Percentiles rank a stretch among this genome's conserved stretches.
phyloP scores from a whole-genome alignment of 305 asterid species.

The Petunia hybrid region DNA sequence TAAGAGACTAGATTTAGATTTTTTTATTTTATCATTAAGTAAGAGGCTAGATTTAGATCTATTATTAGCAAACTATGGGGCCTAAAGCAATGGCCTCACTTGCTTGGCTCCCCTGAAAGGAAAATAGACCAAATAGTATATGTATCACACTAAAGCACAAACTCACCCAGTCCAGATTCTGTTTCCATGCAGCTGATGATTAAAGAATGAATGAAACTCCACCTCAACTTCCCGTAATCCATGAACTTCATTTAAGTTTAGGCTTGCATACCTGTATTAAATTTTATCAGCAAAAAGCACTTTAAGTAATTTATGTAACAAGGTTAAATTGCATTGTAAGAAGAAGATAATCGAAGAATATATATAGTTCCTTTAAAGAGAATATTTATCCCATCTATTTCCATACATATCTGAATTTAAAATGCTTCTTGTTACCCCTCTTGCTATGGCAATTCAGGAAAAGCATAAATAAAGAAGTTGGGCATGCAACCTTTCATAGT shows the following conservation, averaged over 20 bases:
- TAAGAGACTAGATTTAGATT: no score
- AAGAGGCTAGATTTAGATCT: no score
- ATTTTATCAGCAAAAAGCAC: constrained; percentile 20
- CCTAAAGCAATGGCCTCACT: no score
- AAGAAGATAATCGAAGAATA: neutral
- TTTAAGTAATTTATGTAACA: constrained; percentile 6
- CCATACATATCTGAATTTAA: constrained; percentile 18
- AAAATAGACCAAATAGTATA: constrained; percentile 11
- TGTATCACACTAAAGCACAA: constrained; percentile 16
- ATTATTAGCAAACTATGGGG: no score
- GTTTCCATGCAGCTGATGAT: constrained; percentile 73
- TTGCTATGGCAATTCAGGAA: constrained; percentile 21
- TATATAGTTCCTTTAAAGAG: neutral
- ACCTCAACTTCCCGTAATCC: constrained; percentile 69
- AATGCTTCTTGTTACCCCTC: constrained; percentile 6
- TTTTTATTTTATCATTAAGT: no score
- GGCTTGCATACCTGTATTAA: constrained; percentile 63
- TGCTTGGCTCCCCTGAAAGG: neutral
- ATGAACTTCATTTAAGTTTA: constrained; percentile 66
- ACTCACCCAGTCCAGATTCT: constrained; percentile 92
- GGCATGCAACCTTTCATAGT: constrained; percentile 16
- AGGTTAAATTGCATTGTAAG: neutral
- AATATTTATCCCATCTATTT: neutral
- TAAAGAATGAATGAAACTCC: constrained; percentile 73
- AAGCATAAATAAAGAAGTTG: constrained; percentile 2